Conservation (phyloP, 2,329 filamentous ascomycete species). For the Phyllosticta citriasiana region DNA sequence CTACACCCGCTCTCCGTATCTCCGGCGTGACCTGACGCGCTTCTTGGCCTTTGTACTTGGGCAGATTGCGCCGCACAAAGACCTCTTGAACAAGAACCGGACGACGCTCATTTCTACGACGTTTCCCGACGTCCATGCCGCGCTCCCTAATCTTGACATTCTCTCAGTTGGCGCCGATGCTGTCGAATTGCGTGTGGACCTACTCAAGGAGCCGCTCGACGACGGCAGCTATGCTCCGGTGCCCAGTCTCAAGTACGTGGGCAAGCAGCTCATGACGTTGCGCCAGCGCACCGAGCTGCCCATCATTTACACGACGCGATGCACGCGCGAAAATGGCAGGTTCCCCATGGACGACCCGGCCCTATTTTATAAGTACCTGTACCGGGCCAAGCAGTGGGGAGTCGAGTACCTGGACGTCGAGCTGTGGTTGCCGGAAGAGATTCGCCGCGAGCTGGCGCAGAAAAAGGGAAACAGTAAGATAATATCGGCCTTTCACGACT, state of each 20-base stretch:
- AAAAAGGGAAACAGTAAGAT: constrained; percentile 70
- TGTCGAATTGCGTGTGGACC: constrained; percentile 74
- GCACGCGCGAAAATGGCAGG: constrained; percentile 69
- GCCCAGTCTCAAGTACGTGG: constrained; percentile 74
- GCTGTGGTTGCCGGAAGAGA: constrained; percentile 71
- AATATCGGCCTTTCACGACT: constrained; percentile 88
- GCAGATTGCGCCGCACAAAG: constrained; percentile 68
- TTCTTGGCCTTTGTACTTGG: constrained; percentile 73
- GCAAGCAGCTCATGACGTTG: constrained; percentile 75
- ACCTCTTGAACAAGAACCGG: constrained; percentile 64
- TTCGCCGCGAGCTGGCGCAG: constrained; percentile 57
- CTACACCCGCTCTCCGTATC: constrained; percentile 63
- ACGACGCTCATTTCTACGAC: constrained; percentile 84
- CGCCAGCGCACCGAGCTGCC: constrained; percentile 76
- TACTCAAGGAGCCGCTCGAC: constrained; percentile 60
- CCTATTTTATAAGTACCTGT: constrained; percentile 70
- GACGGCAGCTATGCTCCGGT: constrained; percentile 54
- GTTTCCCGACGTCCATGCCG: constrained; percentile 74
- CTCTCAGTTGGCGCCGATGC: constrained; percentile 79
- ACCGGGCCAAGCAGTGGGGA: constrained; percentile 77
- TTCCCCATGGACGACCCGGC: constrained; percentile 74
- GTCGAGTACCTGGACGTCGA: constrained; percentile 87
- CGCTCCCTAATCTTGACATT: constrained; percentile 76
- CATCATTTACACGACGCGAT: constrained; percentile 83
- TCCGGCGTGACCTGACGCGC: constrained; percentile 64